Evolutionary conservation across 225 moss, liverwort and hornwort genomes (phyloP).

Genomic region (Physcomitrium patens): DNA sequence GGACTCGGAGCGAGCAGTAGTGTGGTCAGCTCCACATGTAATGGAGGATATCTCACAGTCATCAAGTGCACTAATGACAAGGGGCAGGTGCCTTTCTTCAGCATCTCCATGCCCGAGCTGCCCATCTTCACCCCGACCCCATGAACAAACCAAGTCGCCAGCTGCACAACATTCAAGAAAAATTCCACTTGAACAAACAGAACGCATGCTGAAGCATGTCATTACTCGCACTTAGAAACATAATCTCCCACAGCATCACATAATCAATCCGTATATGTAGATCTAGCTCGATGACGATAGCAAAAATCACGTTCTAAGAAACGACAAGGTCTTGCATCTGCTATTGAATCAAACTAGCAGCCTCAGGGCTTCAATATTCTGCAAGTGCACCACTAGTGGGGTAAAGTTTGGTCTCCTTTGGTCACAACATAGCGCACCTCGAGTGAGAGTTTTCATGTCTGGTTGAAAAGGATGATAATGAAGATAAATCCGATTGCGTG

Average conservation of each 20-base stretch:
- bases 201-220: too few relatives aligned
- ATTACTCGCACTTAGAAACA: too few relatives aligned
- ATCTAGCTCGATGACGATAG: too few relatives aligned
- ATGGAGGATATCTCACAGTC: constrained; percentile 57
- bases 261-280: too few relatives aligned
- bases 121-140: constrained; percentile 74
- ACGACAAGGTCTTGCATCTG: too few relatives aligned
- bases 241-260: too few relatives aligned
- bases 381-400: too few relatives aligned
- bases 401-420: not conserved
- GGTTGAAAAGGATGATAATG: not conserved
- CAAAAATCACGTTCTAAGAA: too few relatives aligned
- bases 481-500: not conserved
- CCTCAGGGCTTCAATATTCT: too few relatives aligned
- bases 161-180: constrained; percentile 40
- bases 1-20: constrained; percentile 46
- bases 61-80: constrained; percentile 47
- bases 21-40: constrained; percentile 68
- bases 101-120: constrained; percentile 74
- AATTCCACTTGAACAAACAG: not conserved
- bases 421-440: not conserved
- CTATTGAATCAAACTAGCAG: too few relatives aligned
- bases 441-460: not conserved
- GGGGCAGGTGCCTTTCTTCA: constrained; percentile 53
- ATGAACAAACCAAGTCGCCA: constrained; percentile 56